Base-by-base conservation (phyloP, 2,329 filamentous ascomycete species). In the Ceratocystis cubensis region DNA sequence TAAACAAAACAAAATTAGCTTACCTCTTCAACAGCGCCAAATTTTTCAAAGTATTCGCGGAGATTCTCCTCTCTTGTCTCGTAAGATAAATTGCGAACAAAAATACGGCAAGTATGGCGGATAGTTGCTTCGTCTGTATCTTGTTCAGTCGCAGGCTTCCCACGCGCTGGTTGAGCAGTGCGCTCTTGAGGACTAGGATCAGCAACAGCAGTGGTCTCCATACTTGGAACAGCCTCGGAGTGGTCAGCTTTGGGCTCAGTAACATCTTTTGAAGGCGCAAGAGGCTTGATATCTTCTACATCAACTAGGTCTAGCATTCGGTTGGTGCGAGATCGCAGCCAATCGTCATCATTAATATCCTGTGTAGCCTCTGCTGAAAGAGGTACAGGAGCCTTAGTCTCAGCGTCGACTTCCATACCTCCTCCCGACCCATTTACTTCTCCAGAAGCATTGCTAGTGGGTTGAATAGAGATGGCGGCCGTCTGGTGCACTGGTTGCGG, bases 311-410 rank as follows among this genome's bases (percentile, higher is more conserved):
- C 94, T 63, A 96, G 80, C 62, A 96, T 78, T 71, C 93, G 84
- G 76, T 87, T 96, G 15, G 92, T 97, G 71, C 89, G 85, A 69
- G 89, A 93, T 67, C 93, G 86, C 71, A 96, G 80, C 94, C 94
- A 99, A 75, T 97, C 92, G 69, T 87, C 85, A 76, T 96, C 91
- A 25, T 88, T 87, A 2, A 86, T 80, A 63, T 78, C 78, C 70
- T 73, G n/a, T 6, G 44, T 17, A 33, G 20, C 7, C 30, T 59
- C 66, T 71, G 72, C 67, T 69, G 61, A 25, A 10, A 45, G n/a
- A 17, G 68, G 41, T 48, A 53, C 44, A 20, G 62, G 41, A 13
- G 63, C 28, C 13, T 63, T 53, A 15, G 65, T 37, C 30, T 70
- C 68, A 22, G 37, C 45, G 13, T 64, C 63, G 20, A 68, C 57